Conservation (phyloP, 176 grass and related monocot genomes). For the Oryza coarctata region DNA sequence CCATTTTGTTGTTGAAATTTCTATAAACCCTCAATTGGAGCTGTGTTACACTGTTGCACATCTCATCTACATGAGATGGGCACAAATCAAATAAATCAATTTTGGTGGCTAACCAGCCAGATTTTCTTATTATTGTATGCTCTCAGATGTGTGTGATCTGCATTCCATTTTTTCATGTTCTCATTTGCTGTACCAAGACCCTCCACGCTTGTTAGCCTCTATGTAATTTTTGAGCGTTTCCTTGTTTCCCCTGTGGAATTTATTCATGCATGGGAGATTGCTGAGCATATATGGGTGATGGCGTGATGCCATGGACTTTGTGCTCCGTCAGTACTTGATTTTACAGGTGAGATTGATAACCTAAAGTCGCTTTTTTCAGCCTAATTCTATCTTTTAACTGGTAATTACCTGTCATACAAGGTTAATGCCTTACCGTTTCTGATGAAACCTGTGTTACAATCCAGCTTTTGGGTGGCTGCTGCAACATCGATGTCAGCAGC, state of each 20-base stretch:
- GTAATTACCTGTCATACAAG: neutral
- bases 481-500: neutral
- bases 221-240: neutral
- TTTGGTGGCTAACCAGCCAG: slow-evolving; percentile 2
- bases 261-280: neutral
- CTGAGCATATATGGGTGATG: neutral
- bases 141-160: neutral
- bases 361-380: neutral
- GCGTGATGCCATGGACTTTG: neutral
- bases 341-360: slow-evolving; percentile 24
- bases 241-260: neutral
- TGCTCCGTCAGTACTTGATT: neutral
- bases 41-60: neutral
- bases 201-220: neutral
- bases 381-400: neutral
- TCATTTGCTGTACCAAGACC: neutral
- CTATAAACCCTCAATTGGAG: slow-evolving; percentile 25
- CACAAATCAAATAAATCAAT: slow-evolving; percentile 43
- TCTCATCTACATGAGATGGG: slow-evolving; percentile 37
- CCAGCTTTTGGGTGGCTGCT: neutral
- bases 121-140: neutral
- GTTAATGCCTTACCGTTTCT: neutral
- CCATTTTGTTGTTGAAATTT: slow-evolving; percentile 29
- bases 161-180: neutral
- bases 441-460: neutral